phyloP scores from a whole-genome alignment of 1,139 yeast genomes.

The Suhomyces maxii region DNA sequence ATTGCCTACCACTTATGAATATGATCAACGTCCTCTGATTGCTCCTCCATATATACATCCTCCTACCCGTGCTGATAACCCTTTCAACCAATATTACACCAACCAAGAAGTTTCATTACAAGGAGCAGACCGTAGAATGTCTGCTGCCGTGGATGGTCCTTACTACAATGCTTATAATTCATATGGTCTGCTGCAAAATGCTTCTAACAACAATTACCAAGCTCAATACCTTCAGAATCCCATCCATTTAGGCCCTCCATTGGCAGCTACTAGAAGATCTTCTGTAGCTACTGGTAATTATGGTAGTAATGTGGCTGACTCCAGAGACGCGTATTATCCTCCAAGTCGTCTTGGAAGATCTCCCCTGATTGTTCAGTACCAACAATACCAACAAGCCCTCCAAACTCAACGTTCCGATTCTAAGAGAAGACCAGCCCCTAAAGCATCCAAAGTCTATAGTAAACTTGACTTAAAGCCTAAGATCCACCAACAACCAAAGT shows the following conservation, averaged over 20 bases:
- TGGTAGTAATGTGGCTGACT: slow-evolving; percentile 6
- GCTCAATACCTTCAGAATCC: slow-evolving; percentile 13
- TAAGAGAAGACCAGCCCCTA: slow-evolving; percentile 39
- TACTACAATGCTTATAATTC: slow-evolving; percentile 15
- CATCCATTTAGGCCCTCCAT: slow-evolving; percentile 8
- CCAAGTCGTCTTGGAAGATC: slow-evolving; percentile 28
- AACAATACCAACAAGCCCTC: slow-evolving; percentile 36
- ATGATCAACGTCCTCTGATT: slow-evolving; percentile 23
- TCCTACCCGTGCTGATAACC: slow-evolving; percentile 50
- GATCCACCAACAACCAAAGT: slow-evolving; percentile 66
- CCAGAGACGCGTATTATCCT: slow-evolving; percentile 10
- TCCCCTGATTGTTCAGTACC: slow-evolving; percentile 39
- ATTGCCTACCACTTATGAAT: slow-evolving; percentile 55
- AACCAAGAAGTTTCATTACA: slow-evolving; percentile 38
- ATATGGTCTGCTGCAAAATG: slow-evolving; percentile 6
- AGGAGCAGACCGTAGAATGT: slow-evolving; percentile 40
- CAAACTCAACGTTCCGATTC: slow-evolving; percentile 25
- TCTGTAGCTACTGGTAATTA: slow-evolving; percentile 12
- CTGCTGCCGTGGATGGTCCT: slow-evolving; percentile 41
- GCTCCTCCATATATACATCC: slow-evolving; percentile 41
- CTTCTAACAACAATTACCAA: slow-evolving; percentile 9
- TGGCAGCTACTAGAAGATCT: slow-evolving; percentile 14
- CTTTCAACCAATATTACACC: slow-evolving; percentile 47
- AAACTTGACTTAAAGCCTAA: slow-evolving; percentile 63
- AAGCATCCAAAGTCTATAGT: slow-evolving; percentile 36